Evolutionary conservation across 768 basidiomycete genomes (phyloP).

Genomic region (Calocybe cyanea): DNA sequence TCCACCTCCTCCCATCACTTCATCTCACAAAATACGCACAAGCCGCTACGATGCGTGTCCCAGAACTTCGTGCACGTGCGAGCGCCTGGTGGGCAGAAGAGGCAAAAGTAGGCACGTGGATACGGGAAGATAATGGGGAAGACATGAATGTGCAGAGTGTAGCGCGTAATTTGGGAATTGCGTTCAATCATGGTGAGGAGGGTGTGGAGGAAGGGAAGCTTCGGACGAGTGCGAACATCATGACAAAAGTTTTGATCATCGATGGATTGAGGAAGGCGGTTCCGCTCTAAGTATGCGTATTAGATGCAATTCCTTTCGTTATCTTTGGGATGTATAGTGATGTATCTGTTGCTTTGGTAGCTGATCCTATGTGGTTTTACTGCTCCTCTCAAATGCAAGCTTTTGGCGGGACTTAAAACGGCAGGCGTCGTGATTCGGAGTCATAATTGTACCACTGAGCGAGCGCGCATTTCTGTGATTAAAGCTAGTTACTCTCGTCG

Average conservation of each 20-base stretch:
- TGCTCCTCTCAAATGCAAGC: no score
- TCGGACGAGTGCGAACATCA: slow-evolving; percentile 28
- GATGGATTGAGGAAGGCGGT: slow-evolving; percentile 19
- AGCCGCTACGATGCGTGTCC: slow-evolving; percentile 54
- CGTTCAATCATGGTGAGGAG: slow-evolving; percentile 29
- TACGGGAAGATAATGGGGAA: slow-evolving; percentile 38
- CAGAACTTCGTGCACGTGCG: slow-evolving; percentile 42
- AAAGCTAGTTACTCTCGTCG: no score
- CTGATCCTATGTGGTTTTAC: no score
- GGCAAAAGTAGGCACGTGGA: slow-evolving; percentile 46
- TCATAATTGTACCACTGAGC: no score
- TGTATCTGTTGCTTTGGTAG: no score
- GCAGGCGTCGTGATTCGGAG: no score
- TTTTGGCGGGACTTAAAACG: no score
- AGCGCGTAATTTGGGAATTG: slow-evolving; percentile 41
- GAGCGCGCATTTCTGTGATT: no score
- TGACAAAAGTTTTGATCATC: slow-evolving; percentile 26
- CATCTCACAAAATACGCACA: slow-evolving; percentile 54
- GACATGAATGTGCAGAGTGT: slow-evolving; percentile 35
- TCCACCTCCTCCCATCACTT: slow-evolving; percentile 39
- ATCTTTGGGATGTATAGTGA: no score
- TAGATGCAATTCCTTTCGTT: no score
- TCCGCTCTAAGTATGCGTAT: no score
- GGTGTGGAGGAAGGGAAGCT: slow-evolving; percentile 27
- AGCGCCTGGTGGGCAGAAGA: slow-evolving; percentile 56